Conservation (phyloP, 768 basidiomycete genomes). For the Tulasnella sp. region DNA sequence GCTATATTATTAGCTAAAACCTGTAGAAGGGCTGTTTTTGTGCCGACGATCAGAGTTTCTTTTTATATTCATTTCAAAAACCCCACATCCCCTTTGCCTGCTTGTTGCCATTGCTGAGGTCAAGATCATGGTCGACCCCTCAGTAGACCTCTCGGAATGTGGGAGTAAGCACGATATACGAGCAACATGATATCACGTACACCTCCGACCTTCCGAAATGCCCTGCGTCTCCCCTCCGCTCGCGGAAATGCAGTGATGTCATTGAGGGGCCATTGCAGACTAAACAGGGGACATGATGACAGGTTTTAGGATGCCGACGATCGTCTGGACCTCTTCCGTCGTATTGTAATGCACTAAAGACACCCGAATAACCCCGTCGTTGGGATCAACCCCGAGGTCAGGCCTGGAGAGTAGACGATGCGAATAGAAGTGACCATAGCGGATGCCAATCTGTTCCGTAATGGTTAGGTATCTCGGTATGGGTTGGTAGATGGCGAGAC, state of each 20-base stretch:
- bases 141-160: too few species aligned
- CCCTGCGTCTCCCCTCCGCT: too few species aligned
- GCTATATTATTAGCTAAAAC: too few species aligned
- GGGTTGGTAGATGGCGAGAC: conserved; percentile 26
- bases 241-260: not conserved
- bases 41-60: too few species aligned
- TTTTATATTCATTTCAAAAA: too few species aligned
- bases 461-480: not conserved
- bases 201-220: too few species aligned
- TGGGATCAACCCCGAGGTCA: conserved; percentile 34
- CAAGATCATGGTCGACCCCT: too few species aligned
- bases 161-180: too few species aligned
- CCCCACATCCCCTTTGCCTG: too few species aligned
- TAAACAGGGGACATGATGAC: not conserved
- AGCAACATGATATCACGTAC: too few species aligned
- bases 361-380: conserved; percentile 61
- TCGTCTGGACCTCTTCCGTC: conserved; percentile 49
- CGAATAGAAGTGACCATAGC: conserved; percentile 70
- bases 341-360: conserved; percentile 76
- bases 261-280: not conserved
- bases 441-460: conserved; percentile 53
- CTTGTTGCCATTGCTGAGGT: too few species aligned
- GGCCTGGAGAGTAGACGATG: conserved; percentile 42
- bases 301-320: conserved; percentile 31
- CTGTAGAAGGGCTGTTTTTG: too few species aligned